A percentile compares a stretch with the other conserved stretches of the same genome.
phyloP scores from a whole-genome alignment of 352 stramenopile genomes.

The Pythium vanterpoolii region DNA sequence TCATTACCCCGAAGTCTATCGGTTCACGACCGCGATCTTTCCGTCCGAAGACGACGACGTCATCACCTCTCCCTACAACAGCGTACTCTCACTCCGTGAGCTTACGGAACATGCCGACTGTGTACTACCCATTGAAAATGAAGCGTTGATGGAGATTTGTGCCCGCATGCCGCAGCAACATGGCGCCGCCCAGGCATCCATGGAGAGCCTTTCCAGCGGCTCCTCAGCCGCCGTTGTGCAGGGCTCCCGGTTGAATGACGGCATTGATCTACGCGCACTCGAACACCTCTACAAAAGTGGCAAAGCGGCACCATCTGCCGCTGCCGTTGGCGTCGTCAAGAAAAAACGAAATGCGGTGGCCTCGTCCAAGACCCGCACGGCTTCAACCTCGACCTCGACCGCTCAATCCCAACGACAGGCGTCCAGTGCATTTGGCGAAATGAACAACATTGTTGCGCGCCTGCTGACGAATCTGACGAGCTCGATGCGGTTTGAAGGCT shows the following conservation, averaged over 20 bases:
- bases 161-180: conserved; percentile 1
- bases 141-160: conserved; percentile 76
- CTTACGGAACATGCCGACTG: conserved; percentile 88
- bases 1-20: conserved; percentile 82
- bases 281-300: conserved; percentile 50
- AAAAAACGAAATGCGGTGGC: conserved; percentile 14
- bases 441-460: conserved; percentile 98
- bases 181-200: background rate
- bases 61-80: conserved; percentile 93
- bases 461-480: conserved; percentile 98
- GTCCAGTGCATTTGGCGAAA: conserved; percentile 93
- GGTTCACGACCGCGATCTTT: conserved; percentile 79
- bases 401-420: conserved; percentile 25
- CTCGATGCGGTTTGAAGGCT: conserved; percentile 98
- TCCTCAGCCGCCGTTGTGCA: conserved; percentile 20
- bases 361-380: background rate
- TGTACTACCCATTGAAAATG: conserved; percentile 91
- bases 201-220: background rate
- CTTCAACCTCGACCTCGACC: background rate
- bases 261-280: conserved; percentile 44
- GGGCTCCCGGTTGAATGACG: conserved; percentile 40
- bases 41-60: conserved; percentile 90
- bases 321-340: conserved; percentile 21
- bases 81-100: conserved; percentile 68
- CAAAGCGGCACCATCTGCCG: conserved; percentile 16